Evolutionary conservation across 1,284 basidiomycete species (phyloP), one percentile per base, ranked within the genome.

Genomic region (Sporisorium graminicola): DNA sequence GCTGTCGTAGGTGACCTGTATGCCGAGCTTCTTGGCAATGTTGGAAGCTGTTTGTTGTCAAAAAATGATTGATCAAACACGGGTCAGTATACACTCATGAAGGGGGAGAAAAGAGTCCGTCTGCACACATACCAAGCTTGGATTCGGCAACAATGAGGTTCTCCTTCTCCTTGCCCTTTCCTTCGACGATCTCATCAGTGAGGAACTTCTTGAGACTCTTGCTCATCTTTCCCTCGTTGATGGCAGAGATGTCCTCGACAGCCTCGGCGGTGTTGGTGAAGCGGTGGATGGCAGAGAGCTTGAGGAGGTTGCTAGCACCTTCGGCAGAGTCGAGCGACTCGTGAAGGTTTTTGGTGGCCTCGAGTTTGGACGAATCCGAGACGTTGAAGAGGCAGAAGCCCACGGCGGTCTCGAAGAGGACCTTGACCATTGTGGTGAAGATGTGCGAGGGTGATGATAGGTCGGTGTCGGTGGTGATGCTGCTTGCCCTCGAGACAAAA

Each of bases 361-460:
- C 58, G 59, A 96, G 89, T 88, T 95, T 97, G 77, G 92, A 92
- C 67, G 93, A 89, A 87, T 96, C 93, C 66, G 92, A 92, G 77
- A 98, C 90, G 87, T 97, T 97, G 91, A 99, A 98, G 65, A 99
- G 92, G 89, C 94, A 95, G 89, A 95, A 98, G 87, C 96, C 94
- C 42, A 84, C 82, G 49, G 82, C 82, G 13, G 82, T 84, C 81
- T 84, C 82, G 64, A 84, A 84, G 56, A 84, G 79, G n/a, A 84
- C 82, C 71, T 83, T 77, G 68, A 84, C 82, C 82, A 84, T 84
- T 35, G 13, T 77, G 76, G 59, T n/a, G 12, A 20, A 43, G 6
- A 22, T 37, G 46, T 33, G 54, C 31, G 37, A 29, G 50, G 46
- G 37, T 10, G 56, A 20, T 37, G 22, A 9, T n/a, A 24, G 12